Conservation (phyloP, 306 rosid species). For the Morella rubra region DNA sequence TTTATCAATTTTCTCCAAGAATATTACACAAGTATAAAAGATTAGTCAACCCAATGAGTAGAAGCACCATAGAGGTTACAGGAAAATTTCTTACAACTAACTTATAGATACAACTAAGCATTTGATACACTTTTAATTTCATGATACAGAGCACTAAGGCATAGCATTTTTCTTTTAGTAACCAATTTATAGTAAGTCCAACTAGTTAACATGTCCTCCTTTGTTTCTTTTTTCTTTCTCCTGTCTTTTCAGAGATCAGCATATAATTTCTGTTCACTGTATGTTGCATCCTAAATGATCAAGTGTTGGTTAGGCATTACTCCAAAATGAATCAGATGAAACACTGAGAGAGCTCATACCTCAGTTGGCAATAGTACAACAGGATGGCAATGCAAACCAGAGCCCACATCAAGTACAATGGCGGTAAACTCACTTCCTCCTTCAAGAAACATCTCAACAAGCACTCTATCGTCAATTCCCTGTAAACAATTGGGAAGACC, state of each 20-base stretch:
- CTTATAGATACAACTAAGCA: not conserved
- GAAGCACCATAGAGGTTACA: not conserved
- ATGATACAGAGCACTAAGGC: not conserved
- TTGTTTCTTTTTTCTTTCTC: not conserved
- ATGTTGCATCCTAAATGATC: not conserved
- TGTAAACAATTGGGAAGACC: slow-evolving; percentile 34
- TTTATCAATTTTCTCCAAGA: not conserved
- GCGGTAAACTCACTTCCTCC: slow-evolving; percentile 98
- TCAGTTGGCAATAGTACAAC: slow-evolving; percentile 91
- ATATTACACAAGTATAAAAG: not conserved
- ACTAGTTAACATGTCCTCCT: not conserved
- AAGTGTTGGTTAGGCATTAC: not conserved
- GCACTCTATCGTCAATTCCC: slow-evolving; percentile 85
- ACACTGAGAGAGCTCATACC: slow-evolving; percentile 42
- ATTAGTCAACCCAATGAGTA: not conserved
- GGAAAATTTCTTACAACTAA: not conserved
- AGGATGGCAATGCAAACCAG: slow-evolving; percentile 68
- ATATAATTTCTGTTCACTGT: not conserved
- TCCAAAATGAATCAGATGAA: slow-evolving; percentile 19
- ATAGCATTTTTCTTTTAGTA: not conserved
- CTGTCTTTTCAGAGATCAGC: too few relatives aligned
- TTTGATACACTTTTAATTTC: not conserved
- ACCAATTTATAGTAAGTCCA: not conserved
- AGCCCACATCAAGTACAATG: slow-evolving; percentile 89
- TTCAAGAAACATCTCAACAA: slow-evolving; percentile 85